Base-by-base conservation (phyloP, 352 stramenopile species). In the Globisporangium paroecandrum region DNA sequence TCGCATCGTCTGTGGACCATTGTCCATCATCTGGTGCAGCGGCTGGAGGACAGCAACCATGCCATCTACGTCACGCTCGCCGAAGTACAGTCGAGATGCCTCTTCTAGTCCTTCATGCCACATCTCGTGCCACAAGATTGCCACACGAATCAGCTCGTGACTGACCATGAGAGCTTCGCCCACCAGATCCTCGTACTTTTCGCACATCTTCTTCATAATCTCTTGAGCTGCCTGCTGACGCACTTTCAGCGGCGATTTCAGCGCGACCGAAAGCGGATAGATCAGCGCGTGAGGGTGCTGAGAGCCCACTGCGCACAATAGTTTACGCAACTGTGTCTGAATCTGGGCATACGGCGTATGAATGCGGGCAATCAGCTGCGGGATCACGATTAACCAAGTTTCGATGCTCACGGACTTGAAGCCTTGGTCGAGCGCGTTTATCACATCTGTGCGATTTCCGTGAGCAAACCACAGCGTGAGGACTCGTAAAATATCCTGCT, bases 61-160 rank as follows among this genome's bases (percentile, higher is more conserved):
- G 18, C 79, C 97, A 25, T 97, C 89, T 5, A 99, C 85, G 80
- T 99, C 97, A n/a, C 95, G 91, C 70, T 99, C 93, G 18, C 89
- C 95, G 79, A 99, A 99, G 78, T 99, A 97, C 53, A 99, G 72
- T 4, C 96, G 82, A 32, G 90, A 98, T 6, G 98, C 98, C 76
- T 99, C 95, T 70, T 99, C 97, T 1, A 99, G 82, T 0, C 93
- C 96, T 79, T 98, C 95, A 63, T 99, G 97, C 98, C 98, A 99
- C 72, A 98, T 91, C 74, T 99, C 98, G 65, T 99, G 87, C 97
- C 97, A 99, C 55, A 99, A 76, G 70, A 99, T 99, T 24, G 97
- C 97, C 12, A 99, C 97, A 15, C 97, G 91, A 66, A 99, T 99
- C 5, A 99, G 84, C 71, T 99, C 98, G 1, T 90, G 89, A 58